phyloP scores from a whole-genome alignment of 1,284 basidiomycete genomes.

The Fistulina hepatica region DNA sequence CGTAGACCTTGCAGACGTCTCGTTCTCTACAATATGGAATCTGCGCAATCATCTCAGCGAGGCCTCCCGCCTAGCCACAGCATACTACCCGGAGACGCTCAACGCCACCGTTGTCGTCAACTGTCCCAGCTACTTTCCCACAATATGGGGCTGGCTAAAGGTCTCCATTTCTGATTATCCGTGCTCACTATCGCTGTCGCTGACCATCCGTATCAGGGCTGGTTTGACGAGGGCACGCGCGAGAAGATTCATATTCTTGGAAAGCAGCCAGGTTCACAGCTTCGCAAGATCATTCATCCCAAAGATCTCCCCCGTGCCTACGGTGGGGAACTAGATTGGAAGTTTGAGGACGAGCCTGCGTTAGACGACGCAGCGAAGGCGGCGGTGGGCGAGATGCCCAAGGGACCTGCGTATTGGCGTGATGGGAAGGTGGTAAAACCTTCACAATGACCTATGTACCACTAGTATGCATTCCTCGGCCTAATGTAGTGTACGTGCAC shows the following conservation, averaged over 20 bases:
- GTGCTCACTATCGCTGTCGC: not conserved
- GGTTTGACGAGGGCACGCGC: slow-evolving; percentile 69
- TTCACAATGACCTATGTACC: slow-evolving; percentile 1
- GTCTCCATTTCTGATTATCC: slow-evolving; percentile 21
- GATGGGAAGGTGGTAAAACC: slow-evolving; percentile 28
- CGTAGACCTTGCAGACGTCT: slow-evolving; percentile 56
- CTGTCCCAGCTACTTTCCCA: slow-evolving; percentile 66
- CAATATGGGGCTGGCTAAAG: slow-evolving; percentile 72
- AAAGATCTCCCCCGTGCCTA: slow-evolving; percentile 41
- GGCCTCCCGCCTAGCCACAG: slow-evolving; percentile 60
- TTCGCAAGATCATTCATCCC: slow-evolving; percentile 42
- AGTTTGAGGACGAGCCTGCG: slow-evolving; percentile 47
- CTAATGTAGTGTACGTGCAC: not conserved
- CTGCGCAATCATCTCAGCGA: slow-evolving; percentile 62
- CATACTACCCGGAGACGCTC: slow-evolving; percentile 71
- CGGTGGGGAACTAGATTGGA: slow-evolving; percentile 60
- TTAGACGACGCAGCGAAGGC: slow-evolving; percentile 38
- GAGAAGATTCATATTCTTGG: slow-evolving; percentile 62
- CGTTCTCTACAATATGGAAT: slow-evolving; percentile 54
- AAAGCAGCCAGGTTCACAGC: slow-evolving; percentile 37
- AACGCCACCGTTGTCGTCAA: slow-evolving; percentile 58
- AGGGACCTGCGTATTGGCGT: slow-evolving; percentile 40
- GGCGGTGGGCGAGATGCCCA: slow-evolving; percentile 31
- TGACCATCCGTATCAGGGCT: slow-evolving; percentile 28
- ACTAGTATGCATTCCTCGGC: not conserved